Evolutionary conservation across 345 rosid species (phyloP).

Genomic region (Kernera saxatilis): DNA sequence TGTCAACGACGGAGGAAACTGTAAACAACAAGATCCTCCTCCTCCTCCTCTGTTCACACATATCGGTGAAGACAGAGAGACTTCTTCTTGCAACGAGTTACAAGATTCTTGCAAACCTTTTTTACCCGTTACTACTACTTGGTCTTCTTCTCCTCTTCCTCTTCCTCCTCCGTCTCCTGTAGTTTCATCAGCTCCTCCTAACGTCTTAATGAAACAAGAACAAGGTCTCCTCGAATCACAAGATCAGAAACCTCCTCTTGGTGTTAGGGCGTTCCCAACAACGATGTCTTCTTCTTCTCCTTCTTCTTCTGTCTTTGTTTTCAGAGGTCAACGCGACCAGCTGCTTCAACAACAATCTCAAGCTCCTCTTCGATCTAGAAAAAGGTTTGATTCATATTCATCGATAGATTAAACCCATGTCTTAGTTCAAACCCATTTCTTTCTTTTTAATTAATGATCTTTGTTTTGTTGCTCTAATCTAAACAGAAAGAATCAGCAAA

Average conservation of each 20-base stretch:
- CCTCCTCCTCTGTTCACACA: slow-evolving; percentile 27
- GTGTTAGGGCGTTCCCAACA: slow-evolving; percentile 19
- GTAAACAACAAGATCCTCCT: slow-evolving; percentile 25
- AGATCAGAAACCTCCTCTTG: slow-evolving; percentile 22
- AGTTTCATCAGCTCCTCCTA: background rate
- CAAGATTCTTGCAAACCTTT: slow-evolving; percentile 57
- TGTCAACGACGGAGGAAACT: slow-evolving; percentile 27
- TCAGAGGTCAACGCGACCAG: slow-evolving; percentile 27
- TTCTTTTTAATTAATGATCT: background rate
- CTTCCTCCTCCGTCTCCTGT: background rate
- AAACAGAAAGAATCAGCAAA: slow-evolving; percentile 61
- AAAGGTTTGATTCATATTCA: slow-evolving; percentile 32
- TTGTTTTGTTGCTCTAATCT: background rate
- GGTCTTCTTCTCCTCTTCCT: slow-evolving; percentile 23
- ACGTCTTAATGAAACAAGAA: slow-evolving; percentile 26
- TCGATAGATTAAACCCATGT: background rate
- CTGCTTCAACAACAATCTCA: slow-evolving; percentile 33
- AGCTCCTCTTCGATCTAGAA: slow-evolving; percentile 48
- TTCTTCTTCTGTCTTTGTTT: slow-evolving; percentile 28
- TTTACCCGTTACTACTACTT: slow-evolving; percentile 25
- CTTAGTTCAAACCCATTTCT: background rate
- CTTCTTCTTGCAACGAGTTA: slow-evolving; percentile 41
- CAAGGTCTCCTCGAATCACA: slow-evolving; percentile 12
- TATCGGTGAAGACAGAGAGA: slow-evolving; percentile 16
- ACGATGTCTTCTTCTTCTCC: slow-evolving; percentile 16